Evolutionary conservation across 768 basidiomycete genomes (phyloP), one percentile per base, ranked within the genome.

Genomic region (Tephrocybe sp.): DNA sequence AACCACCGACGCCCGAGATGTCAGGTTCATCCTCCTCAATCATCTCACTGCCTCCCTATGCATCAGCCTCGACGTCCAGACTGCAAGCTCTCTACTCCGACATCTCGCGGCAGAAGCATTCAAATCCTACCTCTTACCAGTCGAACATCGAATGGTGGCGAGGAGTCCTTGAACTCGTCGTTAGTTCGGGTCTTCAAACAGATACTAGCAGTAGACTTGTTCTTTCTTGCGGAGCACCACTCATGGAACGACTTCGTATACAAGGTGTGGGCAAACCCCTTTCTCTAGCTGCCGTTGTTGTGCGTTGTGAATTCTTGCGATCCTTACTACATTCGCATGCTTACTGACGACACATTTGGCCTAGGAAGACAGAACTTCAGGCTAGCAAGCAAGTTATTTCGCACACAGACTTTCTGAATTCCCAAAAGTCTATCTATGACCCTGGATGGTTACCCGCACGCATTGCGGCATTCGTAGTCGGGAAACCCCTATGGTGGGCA

Each of bases 131-230:
- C 1, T 85, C 90, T 4, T 97, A 86, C 64, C 69, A 81, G 41
- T 82, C 90, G 9, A 89, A 90, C 60, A 72, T 92, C 25, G 82
- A 86, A 46, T 98, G 94, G 94, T 98, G 95, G 95, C 81, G 79
- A 27, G 69, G 72, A 37, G 80, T 83, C 0, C 72, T 93, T 8
- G 79, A 87, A 57, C 71, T 71, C 13, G 61, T 87, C 31, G 79
- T 86, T n/a, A 63, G 72, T 45, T 72, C 70, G 21, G 87, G 87
- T 1, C 68, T 82, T 60, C 83, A 87, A 52, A 56, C 61, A 43
- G 35, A 60, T 9, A 58, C 49, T 9, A 59, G 58, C 18, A 84
- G 83, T 57, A 75, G 77, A 39, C 74, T 92, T 16, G 74, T 88
- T 16, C 68, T 93, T 1, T 75, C 73, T 41, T 89, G 79, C 0